These are phyloP conservation scores for Podaxis carcinomalis DNA, from an alignment of 768 basidiomycete species.

Conservation along the genomic window DNA sequence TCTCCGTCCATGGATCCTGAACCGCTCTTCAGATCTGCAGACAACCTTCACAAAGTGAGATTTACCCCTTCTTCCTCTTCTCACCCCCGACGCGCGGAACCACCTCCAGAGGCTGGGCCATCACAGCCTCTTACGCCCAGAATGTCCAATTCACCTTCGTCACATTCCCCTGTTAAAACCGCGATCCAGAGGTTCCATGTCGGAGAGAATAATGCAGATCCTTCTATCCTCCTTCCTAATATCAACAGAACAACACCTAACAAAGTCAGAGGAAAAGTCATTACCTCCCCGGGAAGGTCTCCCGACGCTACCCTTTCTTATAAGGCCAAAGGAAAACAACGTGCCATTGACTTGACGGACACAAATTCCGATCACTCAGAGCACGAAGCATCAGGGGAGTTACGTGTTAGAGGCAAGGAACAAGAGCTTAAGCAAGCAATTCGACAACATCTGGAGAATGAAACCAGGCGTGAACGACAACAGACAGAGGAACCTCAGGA, in stretches of 20 bases:
- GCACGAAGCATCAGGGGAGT: constrained; percentile 38
- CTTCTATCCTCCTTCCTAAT: constrained; percentile 49
- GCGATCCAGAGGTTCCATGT: constrained; percentile 44
- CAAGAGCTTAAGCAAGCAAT: constrained; percentile 54
- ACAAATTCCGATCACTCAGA: constrained; percentile 14
- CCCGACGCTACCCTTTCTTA: neutral
- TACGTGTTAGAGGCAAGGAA: constrained; percentile 55
- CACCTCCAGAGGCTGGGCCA: neutral
- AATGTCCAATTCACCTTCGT: constrained; percentile 5
- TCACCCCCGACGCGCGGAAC: neutral
- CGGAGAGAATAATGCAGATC: constrained; percentile 43
- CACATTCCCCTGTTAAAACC: constrained; percentile 39
- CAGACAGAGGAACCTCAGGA: constrained; percentile 16
- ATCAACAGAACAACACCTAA: constrained; percentile 14
- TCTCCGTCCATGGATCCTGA: constrained; percentile 64
- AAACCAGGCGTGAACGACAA: constrained; percentile 33
- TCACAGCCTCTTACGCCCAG: neutral
- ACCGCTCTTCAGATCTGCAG: constrained; percentile 15
- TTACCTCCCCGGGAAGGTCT: neutral
- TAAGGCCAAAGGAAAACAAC: constrained; percentile 43
- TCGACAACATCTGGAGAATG: constrained; percentile 45
- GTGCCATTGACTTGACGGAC: constrained; percentile 23
- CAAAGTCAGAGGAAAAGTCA: constrained; percentile 28
- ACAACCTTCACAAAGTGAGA: neutral
- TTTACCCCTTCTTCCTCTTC: neutral